Percentiles rank a stretch among this genome's conserved stretches.
Conservation (phyloP, 495 filamentous ascomycete genomes). For the Penicillium paxilli region DNA sequence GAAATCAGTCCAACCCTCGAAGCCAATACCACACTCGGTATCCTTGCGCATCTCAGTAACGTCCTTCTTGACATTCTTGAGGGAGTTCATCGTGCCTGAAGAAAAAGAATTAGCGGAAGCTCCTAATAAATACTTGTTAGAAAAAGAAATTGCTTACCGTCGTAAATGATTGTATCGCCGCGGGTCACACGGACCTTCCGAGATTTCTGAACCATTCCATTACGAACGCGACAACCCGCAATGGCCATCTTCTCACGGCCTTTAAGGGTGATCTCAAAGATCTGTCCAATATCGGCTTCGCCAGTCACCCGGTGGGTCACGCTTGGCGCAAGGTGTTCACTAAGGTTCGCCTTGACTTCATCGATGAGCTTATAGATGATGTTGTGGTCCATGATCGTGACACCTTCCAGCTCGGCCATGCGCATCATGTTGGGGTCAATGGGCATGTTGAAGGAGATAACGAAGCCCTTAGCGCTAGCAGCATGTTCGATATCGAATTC, state of each 20-base stretch:
- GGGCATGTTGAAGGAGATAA: constrained; percentile 85
- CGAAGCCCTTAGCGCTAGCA: constrained; percentile 62
- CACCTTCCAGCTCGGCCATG: constrained; percentile 66
- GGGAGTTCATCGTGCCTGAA: constrained; percentile 69
- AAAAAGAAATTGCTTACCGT: too few relatives aligned
- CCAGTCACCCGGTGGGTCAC: constrained; percentile 71
- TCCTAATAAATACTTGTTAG: too few relatives aligned
- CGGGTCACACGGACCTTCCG: constrained; percentile 72
- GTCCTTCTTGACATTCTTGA: constrained; percentile 93
- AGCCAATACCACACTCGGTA: constrained; percentile 87
- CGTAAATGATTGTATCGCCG: constrained; percentile 66
- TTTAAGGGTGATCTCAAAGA: constrained; percentile 82
- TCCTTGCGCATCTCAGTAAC: constrained; percentile 86
- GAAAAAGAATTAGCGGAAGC: too few relatives aligned
- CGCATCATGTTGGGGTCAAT: constrained; percentile 67
- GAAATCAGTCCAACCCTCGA: constrained; percentile 77
- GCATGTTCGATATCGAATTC: constrained; percentile 91
- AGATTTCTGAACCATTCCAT: constrained; percentile 65
- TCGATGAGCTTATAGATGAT: constrained; percentile 92
- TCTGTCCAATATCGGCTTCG: constrained; percentile 81
- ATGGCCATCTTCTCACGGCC: constrained; percentile 66
- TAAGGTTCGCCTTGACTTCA: constrained; percentile 69
- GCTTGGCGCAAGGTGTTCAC: constrained; percentile 62
- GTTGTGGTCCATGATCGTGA: constrained; percentile 80
- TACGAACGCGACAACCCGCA: constrained; percentile 86